Percentiles rank a stretch among this genome's conserved stretches.
These are phyloP conservation scores for Tolypocladium cylindrosporum DNA, from an alignment of 2,329 filamentous ascomycete genomes.

Conservation along the genomic window DNA sequence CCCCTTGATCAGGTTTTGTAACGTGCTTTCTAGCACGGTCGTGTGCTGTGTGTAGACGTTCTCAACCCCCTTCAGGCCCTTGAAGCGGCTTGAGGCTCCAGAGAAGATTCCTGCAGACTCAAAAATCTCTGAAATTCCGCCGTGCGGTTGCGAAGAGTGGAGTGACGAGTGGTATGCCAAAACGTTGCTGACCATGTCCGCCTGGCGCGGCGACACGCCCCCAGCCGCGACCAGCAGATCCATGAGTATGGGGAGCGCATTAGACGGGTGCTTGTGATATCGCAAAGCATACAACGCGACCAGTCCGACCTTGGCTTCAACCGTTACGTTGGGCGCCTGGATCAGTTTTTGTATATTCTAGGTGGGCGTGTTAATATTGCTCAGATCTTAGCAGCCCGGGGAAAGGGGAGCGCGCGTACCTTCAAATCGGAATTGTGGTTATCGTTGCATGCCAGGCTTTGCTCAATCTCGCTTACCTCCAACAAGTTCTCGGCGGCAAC, in stretches of 20 bases:
- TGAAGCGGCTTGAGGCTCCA: constrained; percentile 77
- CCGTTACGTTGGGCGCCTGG: constrained; percentile 64
- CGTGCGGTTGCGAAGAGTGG: constrained; percentile 63
- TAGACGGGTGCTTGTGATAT: constrained; percentile 79
- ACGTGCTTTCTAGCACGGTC: constrained; percentile 71
- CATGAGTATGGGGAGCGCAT: constrained; percentile 71
- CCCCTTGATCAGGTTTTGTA: constrained; percentile 91
- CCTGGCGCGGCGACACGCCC: constrained; percentile 64
- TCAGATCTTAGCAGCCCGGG: not conserved
- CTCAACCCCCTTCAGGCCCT: constrained; percentile 92
- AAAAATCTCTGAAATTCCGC: constrained; percentile 84
- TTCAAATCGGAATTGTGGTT: constrained; percentile 89
- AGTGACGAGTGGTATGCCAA: constrained; percentile 80
- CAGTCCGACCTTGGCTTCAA: constrained; percentile 77
- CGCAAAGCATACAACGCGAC: constrained; percentile 92
- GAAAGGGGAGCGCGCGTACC: constrained; percentile 32
- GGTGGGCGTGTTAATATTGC: not conserved
- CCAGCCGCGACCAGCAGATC: constrained; percentile 80
- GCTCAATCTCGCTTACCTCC: constrained; percentile 95
- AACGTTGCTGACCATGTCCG: constrained; percentile 72
- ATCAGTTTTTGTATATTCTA: constrained; percentile 80
- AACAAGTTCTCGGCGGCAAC: constrained; percentile 79
- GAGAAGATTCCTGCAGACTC: constrained; percentile 87
- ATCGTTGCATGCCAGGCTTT: constrained; percentile 93
- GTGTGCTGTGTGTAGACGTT: constrained; percentile 99